Conservation (phyloP, 805 yeast genomes). For the Kurtzmaniella fragi region DNA sequence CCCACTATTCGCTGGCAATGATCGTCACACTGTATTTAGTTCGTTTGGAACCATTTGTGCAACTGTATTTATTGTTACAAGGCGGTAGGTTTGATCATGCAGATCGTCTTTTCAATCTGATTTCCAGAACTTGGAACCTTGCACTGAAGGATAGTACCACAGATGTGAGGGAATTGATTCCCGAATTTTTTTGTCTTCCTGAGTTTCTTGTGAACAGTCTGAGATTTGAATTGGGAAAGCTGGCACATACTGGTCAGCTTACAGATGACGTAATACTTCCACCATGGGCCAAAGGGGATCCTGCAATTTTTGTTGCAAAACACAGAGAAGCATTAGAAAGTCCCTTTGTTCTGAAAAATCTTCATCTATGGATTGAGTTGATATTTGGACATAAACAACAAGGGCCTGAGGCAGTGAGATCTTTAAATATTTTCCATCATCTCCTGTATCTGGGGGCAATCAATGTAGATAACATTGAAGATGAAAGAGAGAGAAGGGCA, state of each 20-base stretch:
- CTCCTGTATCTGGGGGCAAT: conserved; percentile 82
- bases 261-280: conserved; percentile 68
- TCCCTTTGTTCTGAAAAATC: conserved; percentile 67
- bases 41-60: conserved; percentile 74
- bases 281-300: conserved; percentile 79
- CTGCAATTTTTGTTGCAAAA: conserved; percentile 64
- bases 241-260: conserved; percentile 53
- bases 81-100: conserved; percentile 90
- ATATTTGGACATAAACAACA: conserved; percentile 77
- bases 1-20: conserved; percentile 93
- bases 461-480: conserved; percentile 66
- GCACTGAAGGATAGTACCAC: conserved; percentile 77
- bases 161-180: conserved; percentile 82
- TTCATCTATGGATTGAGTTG: conserved; percentile 83
- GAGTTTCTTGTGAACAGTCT: conserved; percentile 69
- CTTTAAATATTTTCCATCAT: conserved; percentile 77
- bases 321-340: conserved; percentile 83
- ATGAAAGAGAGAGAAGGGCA: conserved; percentile 69
- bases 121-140: conserved; percentile 76
- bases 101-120: conserved; percentile 70
- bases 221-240: conserved; percentile 61
- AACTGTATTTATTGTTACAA: conserved; percentile 71
- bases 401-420: conserved; percentile 61
- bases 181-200: conserved; percentile 80
- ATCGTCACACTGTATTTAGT: conserved; percentile 79